Base-by-base conservation (phyloP, 169 alveolate species). In the Plasmodium malariae region DNA sequence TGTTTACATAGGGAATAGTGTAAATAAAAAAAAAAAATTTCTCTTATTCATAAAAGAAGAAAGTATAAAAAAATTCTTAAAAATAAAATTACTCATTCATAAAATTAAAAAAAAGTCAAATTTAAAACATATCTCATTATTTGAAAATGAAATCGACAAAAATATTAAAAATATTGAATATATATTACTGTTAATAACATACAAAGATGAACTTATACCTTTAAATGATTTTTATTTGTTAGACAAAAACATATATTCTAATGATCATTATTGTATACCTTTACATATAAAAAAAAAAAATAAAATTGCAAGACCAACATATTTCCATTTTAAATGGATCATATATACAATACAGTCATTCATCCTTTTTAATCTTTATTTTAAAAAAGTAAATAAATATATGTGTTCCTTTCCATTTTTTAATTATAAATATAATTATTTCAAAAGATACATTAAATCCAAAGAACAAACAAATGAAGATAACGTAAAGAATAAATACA, bases 321-420 rank as follows among this genome's bases (percentile, higher is more conserved):
- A 30, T 65, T 83, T 65, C 19, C 91, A 83, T 60, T 51, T 83
- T 5, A 67, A 70, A 57, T 83, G 91, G 91, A 68, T 83, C 67
- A 60, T 83, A 67, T 83, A 83, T 60, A 83, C 91, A 26, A 0
- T 83, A 67, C 91, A 83, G 43, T 67, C 91, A 26, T 70, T 83
- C 26, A 49, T 65, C 11, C 24, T 83, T 67, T 83, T 48, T 83
- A 83, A 83, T 83, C 54, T 67, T 21, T 83, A 34, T 83, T 83
- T 83, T 83, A 51, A 83, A 83, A 83, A 67, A 83, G 48, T 67
- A 17, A 83, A 83, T 28, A 83, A 83, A 71, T 83, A 83, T 83
- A 83, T 83, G 85, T 83, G 85, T 59, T 48, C 91, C 1, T 83
- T 67, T 30, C 91, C 91, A 59, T 83, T 83, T n/a, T 83, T 83